Base-by-base conservation (phyloP, 495 filamentous ascomycete genomes). In the Cenococcum geophilum region DNA sequence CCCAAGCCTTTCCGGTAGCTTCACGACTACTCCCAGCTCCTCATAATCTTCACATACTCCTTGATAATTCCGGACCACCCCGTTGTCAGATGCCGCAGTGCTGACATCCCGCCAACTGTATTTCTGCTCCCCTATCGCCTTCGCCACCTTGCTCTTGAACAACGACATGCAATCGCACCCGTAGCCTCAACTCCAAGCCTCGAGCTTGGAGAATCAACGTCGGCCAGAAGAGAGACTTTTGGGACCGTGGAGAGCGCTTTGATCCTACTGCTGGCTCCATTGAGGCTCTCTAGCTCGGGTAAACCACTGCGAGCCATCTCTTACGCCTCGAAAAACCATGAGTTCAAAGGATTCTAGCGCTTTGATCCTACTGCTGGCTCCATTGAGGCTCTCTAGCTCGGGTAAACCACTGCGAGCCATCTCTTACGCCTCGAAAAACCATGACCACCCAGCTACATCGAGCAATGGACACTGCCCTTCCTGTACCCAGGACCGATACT, bases 121-220 rank as follows among this genome's bases (percentile, higher is more conserved):
- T 25, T 52, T 18, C 25, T 27, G 49, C 21, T 4, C 49, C 49
- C 49, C 49, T 27, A 16, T 62, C 42, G 21, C n/a, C 55, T 56
- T 40, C 23, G 35, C 16, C 65, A 61, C 57, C 51, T 49, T 47
- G 51, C 40, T 57, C 58, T 43, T 49, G 60, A 45, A 59, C 21
- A 45, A 58, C 66, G 61, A 61, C 25, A 64, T 68, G 62, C 62
- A 21, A 55, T 37, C 62, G 54, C 50, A 22, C 66, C 40, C 55
- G 37, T 68, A 68, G 62, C 47, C 55, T 36, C 43, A 21, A 62
- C 66, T 68, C 66, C 66, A 68, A 68, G 66, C 66, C 59, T 68
- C 61, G 62, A 68, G 66, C 66, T 68, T 68, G 66, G 66, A 68
- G 66, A 36, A 42, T 18, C 34, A 8, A 22, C 50, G 25, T 57